A percentile compares a stretch with the other conserved stretches of the same genome.
These are phyloP conservation scores for Besnoitia besnoiti DNA, from an alignment of 169 alveolate genomes.

Conservation along the genomic window DNA sequence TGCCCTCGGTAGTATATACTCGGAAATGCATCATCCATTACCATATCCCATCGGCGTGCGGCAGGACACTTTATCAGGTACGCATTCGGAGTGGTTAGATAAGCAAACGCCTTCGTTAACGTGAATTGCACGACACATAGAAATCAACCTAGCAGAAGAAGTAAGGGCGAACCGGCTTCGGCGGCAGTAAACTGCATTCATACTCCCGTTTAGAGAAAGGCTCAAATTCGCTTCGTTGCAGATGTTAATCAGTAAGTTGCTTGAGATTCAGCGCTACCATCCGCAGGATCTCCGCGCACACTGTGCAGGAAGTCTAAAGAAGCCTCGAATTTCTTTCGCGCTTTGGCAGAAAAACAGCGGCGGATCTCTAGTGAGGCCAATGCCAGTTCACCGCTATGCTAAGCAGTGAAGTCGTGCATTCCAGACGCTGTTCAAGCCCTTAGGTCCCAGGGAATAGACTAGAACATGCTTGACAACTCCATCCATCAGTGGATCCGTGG, in stretches of 20 bases:
- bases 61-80: conserved; percentile 13
- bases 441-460: background rate
- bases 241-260: background rate
- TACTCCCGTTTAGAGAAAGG: background rate
- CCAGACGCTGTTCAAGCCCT: background rate
- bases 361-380: background rate
- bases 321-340: background rate
- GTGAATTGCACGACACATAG: background rate
- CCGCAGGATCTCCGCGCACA: background rate
- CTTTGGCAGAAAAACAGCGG: background rate
- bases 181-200: background rate
- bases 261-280: background rate
- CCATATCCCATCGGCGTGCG: background rate
- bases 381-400: background rate
- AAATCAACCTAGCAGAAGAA: background rate
- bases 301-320: conserved; percentile 13
- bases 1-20: conserved; percentile 1
- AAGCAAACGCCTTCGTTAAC: background rate
- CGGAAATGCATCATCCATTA: background rate
- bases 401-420: background rate
- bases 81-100: background rate
- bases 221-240: conserved; percentile 6
- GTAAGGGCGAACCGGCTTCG: background rate
- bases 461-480: too few species aligned
- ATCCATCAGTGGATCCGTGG: too few species aligned